Base-by-base conservation (phyloP, 169 alveolate species). In the Toxoplasma gondii region DNA sequence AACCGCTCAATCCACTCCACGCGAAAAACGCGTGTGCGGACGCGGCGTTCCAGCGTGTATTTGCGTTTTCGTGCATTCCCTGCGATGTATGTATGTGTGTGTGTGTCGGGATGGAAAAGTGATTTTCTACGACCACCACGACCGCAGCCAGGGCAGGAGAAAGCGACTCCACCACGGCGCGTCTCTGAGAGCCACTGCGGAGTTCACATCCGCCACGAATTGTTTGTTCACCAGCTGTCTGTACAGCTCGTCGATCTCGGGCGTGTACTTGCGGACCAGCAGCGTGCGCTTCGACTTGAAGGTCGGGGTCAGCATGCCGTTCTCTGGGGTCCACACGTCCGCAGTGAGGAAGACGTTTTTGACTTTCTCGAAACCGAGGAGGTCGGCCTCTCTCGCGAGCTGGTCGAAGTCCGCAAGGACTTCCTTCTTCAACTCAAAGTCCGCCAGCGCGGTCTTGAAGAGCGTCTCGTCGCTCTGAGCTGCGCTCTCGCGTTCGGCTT, bases 301-400 rank as follows among this genome's bases (percentile, higher is more conserved):
- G 43, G 97, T 86, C 9, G 97, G 96, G 5, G 97, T 95, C 41
- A 95, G 91, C 67, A 95, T 83, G 17, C 94, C 96, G 93, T 93
- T 95, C 88, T 95, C 97, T 10, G 84, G 92, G 44, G 97, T 82
- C 92, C 94, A 95, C 38, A 70, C 95, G 19, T 87, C 95, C 0
- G 95, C 41, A 19, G 80, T 88, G 58, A 95, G 80, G 81, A 39
- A 41, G 41, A 93, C 49, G 82, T 80, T 92, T 39, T 92, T 43
- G 90, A 91, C 88, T 0, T 88, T 78, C 67, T 91, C 96, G 54
- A 95, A 82, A 31, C 96, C 96, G 82, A 83, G 90, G 64, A 94
- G 83, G 29, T 92, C 90, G 54, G 53, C 70, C 58, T 54, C 70
- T 58, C 64, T 87, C 10, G 84, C 93, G 53, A 92, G 31, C 67